phyloP scores from a whole-genome alignment of 2,329 filamentous ascomycete species.

The Claviceps arundinis region DNA sequence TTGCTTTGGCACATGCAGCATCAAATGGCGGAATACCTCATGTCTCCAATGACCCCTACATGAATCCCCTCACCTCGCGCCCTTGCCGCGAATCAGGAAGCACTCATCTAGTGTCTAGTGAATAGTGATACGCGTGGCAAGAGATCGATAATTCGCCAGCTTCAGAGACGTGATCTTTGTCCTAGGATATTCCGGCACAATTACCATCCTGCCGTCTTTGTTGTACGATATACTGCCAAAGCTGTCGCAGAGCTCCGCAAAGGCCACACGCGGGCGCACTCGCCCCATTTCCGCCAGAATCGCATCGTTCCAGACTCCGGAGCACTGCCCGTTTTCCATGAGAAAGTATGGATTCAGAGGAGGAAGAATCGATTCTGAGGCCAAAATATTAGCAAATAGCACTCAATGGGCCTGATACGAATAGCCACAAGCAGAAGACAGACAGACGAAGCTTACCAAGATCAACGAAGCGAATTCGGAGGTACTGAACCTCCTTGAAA shows the following conservation, averaged over 20 bases:
- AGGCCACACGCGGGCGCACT: constrained; percentile 44
- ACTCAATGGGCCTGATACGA: no score
- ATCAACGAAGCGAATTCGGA: constrained; percentile 64
- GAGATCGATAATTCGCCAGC: constrained; percentile 41
- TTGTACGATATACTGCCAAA: constrained; percentile 46
- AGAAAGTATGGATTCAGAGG: constrained; percentile 62
- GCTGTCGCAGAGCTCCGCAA: constrained; percentile 49
- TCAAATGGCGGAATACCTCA: no score
- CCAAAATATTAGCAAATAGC: constrained; percentile 1
- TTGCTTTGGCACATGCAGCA: no score
- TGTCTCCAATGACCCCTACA: no score
- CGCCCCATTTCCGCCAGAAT: constrained; percentile 49
- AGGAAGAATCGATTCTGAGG: constrained; percentile 52
- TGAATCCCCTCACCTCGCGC: no score
- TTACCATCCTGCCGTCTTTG: constrained; percentile 45
- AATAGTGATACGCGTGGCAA: constrained; percentile 26
- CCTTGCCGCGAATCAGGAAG: no score
- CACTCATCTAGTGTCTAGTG: constrained; percentile 12
- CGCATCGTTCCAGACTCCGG: constrained; percentile 58
- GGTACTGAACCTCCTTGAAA: constrained; percentile 45
- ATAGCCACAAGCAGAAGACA: background rate
- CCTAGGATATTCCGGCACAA: constrained; percentile 41
- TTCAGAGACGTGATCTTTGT: constrained; percentile 42
- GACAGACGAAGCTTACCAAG: constrained; percentile 33
- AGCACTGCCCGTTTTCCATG: constrained; percentile 45